Evolutionary conservation across 768 basidiomycete genomes (phyloP), one percentile per base, ranked within the genome.

Genomic region (Leucosporidium scottii): DNA sequence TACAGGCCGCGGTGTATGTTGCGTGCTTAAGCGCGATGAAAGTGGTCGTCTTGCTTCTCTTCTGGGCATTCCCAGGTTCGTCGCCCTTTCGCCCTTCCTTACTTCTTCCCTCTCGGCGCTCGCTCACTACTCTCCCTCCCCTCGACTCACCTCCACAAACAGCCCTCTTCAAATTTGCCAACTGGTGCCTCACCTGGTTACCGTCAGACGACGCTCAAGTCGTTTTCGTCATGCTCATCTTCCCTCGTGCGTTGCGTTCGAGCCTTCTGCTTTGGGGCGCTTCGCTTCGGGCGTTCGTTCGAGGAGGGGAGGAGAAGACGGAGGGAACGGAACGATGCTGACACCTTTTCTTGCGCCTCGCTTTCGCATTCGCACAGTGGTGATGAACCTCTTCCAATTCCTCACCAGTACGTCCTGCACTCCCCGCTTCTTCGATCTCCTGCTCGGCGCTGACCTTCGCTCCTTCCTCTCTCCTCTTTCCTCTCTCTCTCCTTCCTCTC

Each of bases 1-100:
- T 9, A 15, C 39, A 44, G 53, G 59, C 62, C 25, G 83, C 86
- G 9, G 84, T 93, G 34, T 98, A 98, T 76, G 83, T 97, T 61
- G 78, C 87, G 17, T 83, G 90, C 7, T 81, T 98, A 30, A 84
- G 86, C 2, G 81, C 85, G 21, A 97, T 97, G 94, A 97, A 98
- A 77, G 78, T 91, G n/a, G 79, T 90, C 51, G 90, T 98, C n/a
- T 80, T 96, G 34, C 81, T 80, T 3, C 78, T 96, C 15, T 85
- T 96, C 63, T 82, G 85, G 28, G 75, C 86, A 2, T 85, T 89
- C 74, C 87, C 89, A 25, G 83, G 82, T 2, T 44, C 8, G 39
- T 44, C 39, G 10, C 15, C 15, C 39, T 44, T 12, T 5, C 34
- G 5, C 34, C 12, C 39, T 15, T 44, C 39, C 39, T 44, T 34